phyloP scores from a whole-genome alignment of 495 filamentous ascomycete genomes.

The Hypoxylon rickii region DNA sequence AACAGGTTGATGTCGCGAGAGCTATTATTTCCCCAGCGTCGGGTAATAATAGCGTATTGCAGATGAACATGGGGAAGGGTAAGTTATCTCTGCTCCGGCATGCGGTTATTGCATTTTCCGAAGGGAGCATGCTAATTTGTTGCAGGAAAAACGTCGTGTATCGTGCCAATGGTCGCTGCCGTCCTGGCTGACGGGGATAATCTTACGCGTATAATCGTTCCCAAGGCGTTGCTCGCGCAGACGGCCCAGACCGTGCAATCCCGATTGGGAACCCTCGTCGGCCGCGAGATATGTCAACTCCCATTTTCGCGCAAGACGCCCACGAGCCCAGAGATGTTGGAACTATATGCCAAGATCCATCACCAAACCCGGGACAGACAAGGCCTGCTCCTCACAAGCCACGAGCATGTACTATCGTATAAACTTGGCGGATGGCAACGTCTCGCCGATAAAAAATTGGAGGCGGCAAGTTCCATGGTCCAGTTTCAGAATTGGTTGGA shows the following conservation, averaged over 20 bases:
- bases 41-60: slow-evolving; percentile 56
- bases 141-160: slow-evolving; percentile 56
- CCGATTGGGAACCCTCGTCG: slow-evolving; percentile 53
- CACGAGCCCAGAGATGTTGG: slow-evolving; percentile 36
- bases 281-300: slow-evolving; percentile 50
- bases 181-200: slow-evolving; percentile 51
- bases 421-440: slow-evolving; percentile 55
- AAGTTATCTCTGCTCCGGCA: no score
- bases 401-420: slow-evolving; percentile 59
- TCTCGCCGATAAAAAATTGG: slow-evolving; percentile 44
- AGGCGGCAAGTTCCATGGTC: slow-evolving; percentile 48
- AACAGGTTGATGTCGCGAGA: slow-evolving; percentile 57
- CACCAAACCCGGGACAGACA: slow-evolving; percentile 25
- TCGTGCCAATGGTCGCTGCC: slow-evolving; percentile 58
- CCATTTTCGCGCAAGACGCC: slow-evolving; percentile 56
- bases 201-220: slow-evolving; percentile 54
- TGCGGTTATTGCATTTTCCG: not conserved
- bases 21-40: slow-evolving; percentile 54
- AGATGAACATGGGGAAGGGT: slow-evolving; percentile 60
- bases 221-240: slow-evolving; percentile 56
- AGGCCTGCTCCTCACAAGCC: slow-evolving; percentile 54
- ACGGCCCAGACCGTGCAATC: slow-evolving; percentile 54
- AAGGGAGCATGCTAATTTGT: not conserved
- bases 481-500: slow-evolving; percentile 54
- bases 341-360: slow-evolving; percentile 46